Conservation (phyloP, 805 yeast species). For the Blastobotrys terrestris region DNA sequence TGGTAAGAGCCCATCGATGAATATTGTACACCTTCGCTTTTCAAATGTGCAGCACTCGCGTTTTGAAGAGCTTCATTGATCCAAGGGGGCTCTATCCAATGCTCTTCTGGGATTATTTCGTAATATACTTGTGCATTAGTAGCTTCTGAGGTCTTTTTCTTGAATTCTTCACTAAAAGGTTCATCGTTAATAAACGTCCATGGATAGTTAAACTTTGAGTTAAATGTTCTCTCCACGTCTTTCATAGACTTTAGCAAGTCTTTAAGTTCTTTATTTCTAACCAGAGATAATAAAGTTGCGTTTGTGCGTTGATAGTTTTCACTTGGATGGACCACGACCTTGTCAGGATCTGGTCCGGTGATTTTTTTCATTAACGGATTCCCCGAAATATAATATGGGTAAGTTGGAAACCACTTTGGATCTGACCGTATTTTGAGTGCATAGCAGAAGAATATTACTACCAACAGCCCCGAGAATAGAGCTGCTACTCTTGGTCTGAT, state of each 20-base stretch:
- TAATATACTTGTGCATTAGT: constrained; percentile 43
- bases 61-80: constrained; percentile 44
- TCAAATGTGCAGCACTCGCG: constrained; percentile 37
- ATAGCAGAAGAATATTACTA: background rate
- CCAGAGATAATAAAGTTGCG: constrained; percentile 70
- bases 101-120: constrained; percentile 35
- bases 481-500: background rate
- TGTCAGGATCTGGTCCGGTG: constrained; percentile 10
- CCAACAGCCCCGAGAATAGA: background rate
- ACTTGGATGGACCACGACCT: constrained; percentile 5
- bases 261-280: constrained; percentile 56
- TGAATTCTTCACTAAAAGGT: constrained; percentile 58
- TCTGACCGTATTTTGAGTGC: background rate
- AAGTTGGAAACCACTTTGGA: constrained; percentile 15
- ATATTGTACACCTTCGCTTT: constrained; percentile 47
- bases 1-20: constrained; percentile 45
- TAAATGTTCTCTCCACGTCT: constrained; percentile 60
- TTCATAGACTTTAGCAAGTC: constrained; percentile 47
- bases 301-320: constrained; percentile 38
- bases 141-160: constrained; percentile 33
- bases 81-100: constrained; percentile 56
- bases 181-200: constrained; percentile 75
- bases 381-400: constrained; percentile 15
- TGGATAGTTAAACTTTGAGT: constrained; percentile 68
- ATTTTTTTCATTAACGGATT: constrained; percentile 14